Conservation (phyloP, 164 flowering plant genomes). For the Stephania yunnanensis region DNA sequence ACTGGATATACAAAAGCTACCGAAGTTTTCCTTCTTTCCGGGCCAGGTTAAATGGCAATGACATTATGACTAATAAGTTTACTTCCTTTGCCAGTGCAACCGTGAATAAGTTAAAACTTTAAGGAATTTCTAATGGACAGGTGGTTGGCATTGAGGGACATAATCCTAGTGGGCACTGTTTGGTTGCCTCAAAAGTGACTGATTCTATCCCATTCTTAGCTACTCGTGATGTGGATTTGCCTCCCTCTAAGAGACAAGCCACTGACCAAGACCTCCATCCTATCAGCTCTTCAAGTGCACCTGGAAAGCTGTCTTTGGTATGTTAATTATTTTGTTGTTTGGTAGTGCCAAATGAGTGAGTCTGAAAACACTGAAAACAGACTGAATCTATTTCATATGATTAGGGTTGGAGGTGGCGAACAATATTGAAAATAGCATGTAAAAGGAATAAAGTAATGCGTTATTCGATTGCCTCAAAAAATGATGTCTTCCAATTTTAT, state of each 20-base stretch:
- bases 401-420: not conserved
- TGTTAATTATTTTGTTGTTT: conserved; percentile 13
- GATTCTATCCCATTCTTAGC: conserved; percentile 52
- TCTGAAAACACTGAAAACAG: not conserved
- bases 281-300: conserved; percentile 18
- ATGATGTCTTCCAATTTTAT: not conserved
- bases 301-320: conserved; percentile 59
- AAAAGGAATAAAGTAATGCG: too few species aligned
- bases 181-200: conserved; percentile 67
- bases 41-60: conserved; percentile 62
- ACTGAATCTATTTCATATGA: not conserved
- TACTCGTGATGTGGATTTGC: conserved; percentile 31
- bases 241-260: conserved; percentile 75
- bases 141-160: conserved; percentile 84
- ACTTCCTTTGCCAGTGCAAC: not conserved
- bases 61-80: not conserved
- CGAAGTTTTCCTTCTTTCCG: conserved; percentile 78
- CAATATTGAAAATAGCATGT: not conserved
- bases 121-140: conserved; percentile 28
- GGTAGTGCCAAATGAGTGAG: not conserved
- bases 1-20: conserved; percentile 67
- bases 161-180: conserved; percentile 97
- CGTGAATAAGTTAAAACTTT: not conserved
- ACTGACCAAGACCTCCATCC: conserved; percentile 39
- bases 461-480: not conserved